These are phyloP conservation scores for Passalora sequoiae DNA, from an alignment of 2,329 filamentous ascomycete species.

Conservation along the genomic window DNA sequence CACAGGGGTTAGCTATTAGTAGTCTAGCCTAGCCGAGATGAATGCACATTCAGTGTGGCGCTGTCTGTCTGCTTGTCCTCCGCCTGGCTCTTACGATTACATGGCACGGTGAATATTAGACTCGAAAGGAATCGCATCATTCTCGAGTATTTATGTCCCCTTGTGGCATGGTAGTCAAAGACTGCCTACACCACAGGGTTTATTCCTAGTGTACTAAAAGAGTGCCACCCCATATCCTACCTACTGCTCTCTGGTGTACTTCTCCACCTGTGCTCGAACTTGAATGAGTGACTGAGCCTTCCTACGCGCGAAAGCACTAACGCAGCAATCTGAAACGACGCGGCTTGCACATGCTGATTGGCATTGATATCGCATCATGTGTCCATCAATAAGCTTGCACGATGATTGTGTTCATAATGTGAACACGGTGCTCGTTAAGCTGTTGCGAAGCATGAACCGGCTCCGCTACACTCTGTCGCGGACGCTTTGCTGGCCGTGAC, in stretches of 20 bases:
- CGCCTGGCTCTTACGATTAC: too few species aligned
- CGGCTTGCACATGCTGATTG: slow-evolving; percentile 2
- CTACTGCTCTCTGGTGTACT: not conserved
- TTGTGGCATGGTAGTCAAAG: too few species aligned
- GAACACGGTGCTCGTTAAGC: not conserved
- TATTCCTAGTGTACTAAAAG: not conserved
- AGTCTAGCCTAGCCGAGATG: not conserved
- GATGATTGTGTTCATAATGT: slow-evolving; percentile 2
- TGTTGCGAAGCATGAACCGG: slow-evolving; percentile 4
- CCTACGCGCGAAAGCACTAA: not conserved
- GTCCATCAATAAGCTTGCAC: not conserved
- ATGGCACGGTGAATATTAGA: too few species aligned
- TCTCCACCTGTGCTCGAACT: not conserved
- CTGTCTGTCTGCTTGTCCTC: too few species aligned
- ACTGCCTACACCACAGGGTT: too few species aligned
- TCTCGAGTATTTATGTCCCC: too few species aligned
- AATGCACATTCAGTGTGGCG: not conserved
- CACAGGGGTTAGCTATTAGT: not conserved
- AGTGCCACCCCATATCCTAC: not conserved
- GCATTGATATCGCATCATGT: not conserved
- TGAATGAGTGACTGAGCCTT: slow-evolving; percentile 6
- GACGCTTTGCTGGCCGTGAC: not conserved
- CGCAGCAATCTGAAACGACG: slow-evolving; percentile 2
- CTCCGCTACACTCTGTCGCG: slow-evolving; percentile 1
- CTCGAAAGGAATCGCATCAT: too few species aligned